These are phyloP conservation scores for Balakata baccata DNA, from an alignment of 345 rosid genomes.

Conservation along the genomic window DNA sequence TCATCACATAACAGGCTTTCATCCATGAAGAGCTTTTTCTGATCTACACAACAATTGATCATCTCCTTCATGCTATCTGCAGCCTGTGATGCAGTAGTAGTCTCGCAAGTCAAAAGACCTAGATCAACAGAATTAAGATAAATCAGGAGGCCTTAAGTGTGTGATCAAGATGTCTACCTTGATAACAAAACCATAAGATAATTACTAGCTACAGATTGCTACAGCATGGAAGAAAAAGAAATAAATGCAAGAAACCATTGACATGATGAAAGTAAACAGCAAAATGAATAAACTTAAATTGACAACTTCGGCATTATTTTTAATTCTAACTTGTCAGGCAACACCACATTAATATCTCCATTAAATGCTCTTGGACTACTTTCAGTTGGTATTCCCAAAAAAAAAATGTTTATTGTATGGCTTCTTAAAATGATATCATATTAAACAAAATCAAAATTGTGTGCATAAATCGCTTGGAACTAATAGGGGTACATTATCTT, in stretches of 20 bases:
- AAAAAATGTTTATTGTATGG: neutral
- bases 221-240: neutral
- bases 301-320: neutral
- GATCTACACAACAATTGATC: slow-evolving; percentile 46
- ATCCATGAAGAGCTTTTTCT: slow-evolving; percentile 26
- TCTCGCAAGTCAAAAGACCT: slow-evolving; percentile 66
- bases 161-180: slow-evolving; percentile 10
- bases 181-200: neutral
- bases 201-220: neutral
- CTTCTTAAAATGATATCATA: neutral
- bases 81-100: slow-evolving; percentile 53
- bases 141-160: slow-evolving; percentile 3
- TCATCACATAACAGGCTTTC: slow-evolving; percentile 36
- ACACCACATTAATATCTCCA: neutral
- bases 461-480: neutral
- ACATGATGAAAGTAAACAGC: neutral
- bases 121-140: slow-evolving; percentile 15
- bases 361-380: neutral
- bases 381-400: neutral
- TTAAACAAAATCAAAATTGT: neutral
- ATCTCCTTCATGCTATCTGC: slow-evolving; percentile 56
- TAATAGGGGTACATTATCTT: neutral
- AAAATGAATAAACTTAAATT: neutral
- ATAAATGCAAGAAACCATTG: neutral
- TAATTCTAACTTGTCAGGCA: neutral